phyloP scores from a whole-genome alignment of 306 rosid species.

The Urtica urens region DNA sequence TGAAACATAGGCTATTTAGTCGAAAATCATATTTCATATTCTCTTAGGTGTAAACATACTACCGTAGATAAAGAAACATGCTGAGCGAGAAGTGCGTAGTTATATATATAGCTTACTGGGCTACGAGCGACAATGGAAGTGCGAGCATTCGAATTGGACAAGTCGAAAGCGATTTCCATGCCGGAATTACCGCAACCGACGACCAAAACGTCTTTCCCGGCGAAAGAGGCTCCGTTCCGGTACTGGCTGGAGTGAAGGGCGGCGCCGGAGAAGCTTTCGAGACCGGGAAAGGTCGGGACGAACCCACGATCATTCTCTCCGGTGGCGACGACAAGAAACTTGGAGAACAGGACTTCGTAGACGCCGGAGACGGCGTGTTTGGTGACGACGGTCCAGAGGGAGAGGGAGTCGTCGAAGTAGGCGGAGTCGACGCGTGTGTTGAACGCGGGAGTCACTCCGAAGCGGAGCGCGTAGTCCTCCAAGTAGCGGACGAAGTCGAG shows the following conservation, averaged over 20 bases:
- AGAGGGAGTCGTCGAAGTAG: background rate
- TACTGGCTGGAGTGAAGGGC: slow-evolving; percentile 40
- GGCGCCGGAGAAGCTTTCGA: slow-evolving; percentile 30
- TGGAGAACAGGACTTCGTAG: slow-evolving; percentile 20
- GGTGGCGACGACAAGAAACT: slow-evolving; percentile 39
- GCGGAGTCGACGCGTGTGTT: slow-evolving; percentile 24
- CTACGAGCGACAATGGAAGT: slow-evolving; percentile 42
- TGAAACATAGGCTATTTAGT: too few species aligned
- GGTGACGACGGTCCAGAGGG: slow-evolving; percentile 31
- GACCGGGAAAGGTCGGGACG: slow-evolving; percentile 29
- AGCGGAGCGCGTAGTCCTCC: slow-evolving; percentile 27
- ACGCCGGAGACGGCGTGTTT: background rate
- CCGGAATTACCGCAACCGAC: slow-evolving; percentile 71
- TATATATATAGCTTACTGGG: slow-evolving; percentile 20
- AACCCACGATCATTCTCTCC: slow-evolving; percentile 47
- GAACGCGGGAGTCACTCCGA: slow-evolving; percentile 16
- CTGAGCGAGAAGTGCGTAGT: too few species aligned
- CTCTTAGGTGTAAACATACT: too few species aligned
- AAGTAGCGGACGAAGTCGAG: slow-evolving; percentile 32
- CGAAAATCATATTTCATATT: too few species aligned
- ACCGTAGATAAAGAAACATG: too few species aligned
- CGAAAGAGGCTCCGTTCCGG: slow-evolving; percentile 28
- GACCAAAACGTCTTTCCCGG: slow-evolving; percentile 46
- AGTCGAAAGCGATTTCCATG: slow-evolving; percentile 62
- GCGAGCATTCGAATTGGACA: slow-evolving; percentile 41